Conservation (phyloP, 2,329 filamentous ascomycete genomes). For the Aspergillus melleus region DNA sequence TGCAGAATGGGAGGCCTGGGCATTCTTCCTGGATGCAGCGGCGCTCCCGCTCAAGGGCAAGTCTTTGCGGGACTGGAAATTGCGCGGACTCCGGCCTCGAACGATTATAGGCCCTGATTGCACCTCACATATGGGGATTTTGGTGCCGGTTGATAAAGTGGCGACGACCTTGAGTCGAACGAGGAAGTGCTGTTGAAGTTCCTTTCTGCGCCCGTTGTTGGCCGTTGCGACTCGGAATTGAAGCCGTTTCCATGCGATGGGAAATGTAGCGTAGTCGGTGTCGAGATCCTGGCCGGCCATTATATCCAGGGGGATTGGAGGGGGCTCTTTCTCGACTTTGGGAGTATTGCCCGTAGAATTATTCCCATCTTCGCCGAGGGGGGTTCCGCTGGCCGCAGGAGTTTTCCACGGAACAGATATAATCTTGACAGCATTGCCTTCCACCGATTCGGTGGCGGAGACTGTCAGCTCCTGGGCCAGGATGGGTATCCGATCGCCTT, state of each 20-base stretch:
- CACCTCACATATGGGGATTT: constrained; percentile 78
- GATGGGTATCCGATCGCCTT: constrained; percentile 80
- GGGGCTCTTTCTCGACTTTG: constrained; percentile 80
- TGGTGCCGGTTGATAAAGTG: constrained; percentile 78
- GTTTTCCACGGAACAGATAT: constrained; percentile 99
- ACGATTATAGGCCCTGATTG: constrained; percentile 91
- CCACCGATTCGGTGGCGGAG: constrained; percentile 91
- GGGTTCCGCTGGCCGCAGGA: constrained; percentile 69
- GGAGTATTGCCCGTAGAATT: constrained; percentile 37
- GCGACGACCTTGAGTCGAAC: constrained; percentile 83
- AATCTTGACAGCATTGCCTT: constrained; percentile 86
- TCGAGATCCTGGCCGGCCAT: constrained; percentile 68
- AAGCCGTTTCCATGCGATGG: constrained; percentile 88
- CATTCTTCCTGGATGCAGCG: constrained; percentile 73
- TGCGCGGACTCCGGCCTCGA: constrained; percentile 85
- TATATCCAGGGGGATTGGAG: constrained; percentile 71
- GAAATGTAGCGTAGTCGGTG: constrained; percentile 84
- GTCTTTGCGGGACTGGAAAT: constrained; percentile 93
- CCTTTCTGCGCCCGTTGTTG: constrained; percentile 91
- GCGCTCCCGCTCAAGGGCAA: constrained; percentile 80
- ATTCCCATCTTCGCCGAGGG: constrained; percentile 37
- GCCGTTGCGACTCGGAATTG: constrained; percentile 95
- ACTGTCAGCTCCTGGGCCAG: constrained; percentile 81
- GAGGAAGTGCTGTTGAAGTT: constrained; percentile 94
- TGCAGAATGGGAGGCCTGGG: constrained; percentile 40